Percentiles rank a stretch among this genome's conserved stretches.
Conservation (phyloP, 1,139 yeast species). For the Debaryomycetaceae sp. region DNA sequence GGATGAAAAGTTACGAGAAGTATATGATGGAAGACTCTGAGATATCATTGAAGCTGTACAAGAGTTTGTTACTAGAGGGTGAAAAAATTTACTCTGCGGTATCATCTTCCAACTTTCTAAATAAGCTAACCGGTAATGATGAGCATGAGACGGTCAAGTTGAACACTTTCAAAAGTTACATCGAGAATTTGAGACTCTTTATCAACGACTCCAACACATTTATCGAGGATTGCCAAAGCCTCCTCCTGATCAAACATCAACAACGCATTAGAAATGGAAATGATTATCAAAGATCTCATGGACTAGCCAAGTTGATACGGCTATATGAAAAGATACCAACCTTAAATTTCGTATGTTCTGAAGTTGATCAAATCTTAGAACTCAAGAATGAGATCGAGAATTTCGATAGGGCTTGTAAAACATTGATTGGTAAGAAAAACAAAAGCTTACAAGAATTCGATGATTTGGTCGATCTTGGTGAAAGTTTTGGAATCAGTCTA, state of each 20-base stretch:
- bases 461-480: slow-evolving; percentile 51
- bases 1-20: slow-evolving; percentile 48
- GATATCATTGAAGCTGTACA: slow-evolving; percentile 47
- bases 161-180: slow-evolving; percentile 15
- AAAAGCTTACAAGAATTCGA: slow-evolving; percentile 37
- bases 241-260: slow-evolving; percentile 50
- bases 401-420: slow-evolving; percentile 49
- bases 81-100: slow-evolving; percentile 45
- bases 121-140: slow-evolving; percentile 3
- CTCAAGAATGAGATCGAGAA: slow-evolving; percentile 51
- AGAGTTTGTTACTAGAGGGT: slow-evolving; percentile 50
- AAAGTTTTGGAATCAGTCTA: slow-evolving; percentile 54
- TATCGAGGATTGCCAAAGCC: slow-evolving; percentile 53
- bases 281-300: slow-evolving; percentile 13
- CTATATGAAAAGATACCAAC: slow-evolving; percentile 47
- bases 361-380: slow-evolving; percentile 57
- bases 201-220: slow-evolving; percentile 47
- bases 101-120: slow-evolving; percentile 15
- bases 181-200: slow-evolving; percentile 40
- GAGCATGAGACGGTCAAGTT: slow-evolving; percentile 13
- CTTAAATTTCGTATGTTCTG: slow-evolving; percentile 52
- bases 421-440: slow-evolving; percentile 25
- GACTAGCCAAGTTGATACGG: slow-evolving; percentile 19
- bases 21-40: slow-evolving; percentile 38
- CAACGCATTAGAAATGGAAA: slow-evolving; percentile 39